Evolutionary conservation across 2,329 filamentous ascomycete genomes (phyloP).

Genomic region (Talaromyces sp.): DNA sequence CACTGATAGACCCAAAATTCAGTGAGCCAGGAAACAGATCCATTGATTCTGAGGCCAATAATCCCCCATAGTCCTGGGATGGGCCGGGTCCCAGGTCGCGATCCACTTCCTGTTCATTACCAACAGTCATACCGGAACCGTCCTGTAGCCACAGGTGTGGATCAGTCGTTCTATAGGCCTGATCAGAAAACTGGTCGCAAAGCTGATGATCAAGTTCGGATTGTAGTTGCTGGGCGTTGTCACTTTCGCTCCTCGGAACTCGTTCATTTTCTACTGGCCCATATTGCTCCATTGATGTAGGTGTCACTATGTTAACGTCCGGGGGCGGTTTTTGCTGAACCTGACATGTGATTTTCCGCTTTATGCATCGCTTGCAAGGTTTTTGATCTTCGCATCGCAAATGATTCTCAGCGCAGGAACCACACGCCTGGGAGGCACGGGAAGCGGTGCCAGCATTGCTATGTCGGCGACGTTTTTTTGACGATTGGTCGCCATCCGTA

Average conservation of each 20-base stretch:
- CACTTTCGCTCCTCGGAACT: not conserved
- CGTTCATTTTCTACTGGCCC: not conserved
- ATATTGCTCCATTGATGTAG: not conserved
- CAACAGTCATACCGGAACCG: not conserved
- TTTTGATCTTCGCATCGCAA: conserved; percentile 26
- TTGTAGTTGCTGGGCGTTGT: not conserved
- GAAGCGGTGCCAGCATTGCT: conserved; percentile 5
- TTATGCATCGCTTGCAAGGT: conserved; percentile 23
- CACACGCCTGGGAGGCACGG: conserved; percentile 22
- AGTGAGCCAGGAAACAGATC: not conserved
- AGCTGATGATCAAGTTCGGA: not conserved
- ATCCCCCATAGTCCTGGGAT: not conserved
- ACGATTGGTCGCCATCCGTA: conserved; percentile 9
- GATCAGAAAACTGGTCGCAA: not conserved
- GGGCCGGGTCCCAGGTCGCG: not conserved
- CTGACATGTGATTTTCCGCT: conserved; percentile 16
- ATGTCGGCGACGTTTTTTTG: conserved; percentile 9
- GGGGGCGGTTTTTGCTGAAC: not conserved
- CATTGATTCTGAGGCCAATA: not conserved
- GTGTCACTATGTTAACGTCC: not conserved
- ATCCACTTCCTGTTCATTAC: not conserved
- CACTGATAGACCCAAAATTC: not conserved
- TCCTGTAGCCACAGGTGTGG: not conserved
- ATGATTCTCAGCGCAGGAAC: conserved; percentile 24
- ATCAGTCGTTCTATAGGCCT: not conserved